Conservation (phyloP, 2,329 filamentous ascomycete species). For the Pleomassaria siparia region DNA sequence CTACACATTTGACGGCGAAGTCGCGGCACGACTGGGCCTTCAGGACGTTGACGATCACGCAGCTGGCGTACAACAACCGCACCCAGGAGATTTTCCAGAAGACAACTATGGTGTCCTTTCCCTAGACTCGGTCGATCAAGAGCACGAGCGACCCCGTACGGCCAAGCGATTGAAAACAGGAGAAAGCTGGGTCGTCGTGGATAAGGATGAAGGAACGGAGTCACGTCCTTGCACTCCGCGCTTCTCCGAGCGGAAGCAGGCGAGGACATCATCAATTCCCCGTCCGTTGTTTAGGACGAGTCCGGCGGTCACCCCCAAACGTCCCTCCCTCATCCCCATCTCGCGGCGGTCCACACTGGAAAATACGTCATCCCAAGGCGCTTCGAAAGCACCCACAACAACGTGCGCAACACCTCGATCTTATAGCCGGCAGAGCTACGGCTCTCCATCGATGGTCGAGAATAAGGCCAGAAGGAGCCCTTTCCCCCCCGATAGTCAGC, state of each 20-base stretch:
- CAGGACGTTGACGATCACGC: constrained; percentile 19
- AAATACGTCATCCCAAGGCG: constrained; percentile 20
- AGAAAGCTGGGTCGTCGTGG: constrained; percentile 53
- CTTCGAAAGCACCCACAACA: constrained; percentile 11
- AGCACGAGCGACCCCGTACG: constrained; percentile 46
- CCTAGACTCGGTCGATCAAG: constrained; percentile 44
- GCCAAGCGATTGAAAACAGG: constrained; percentile 53
- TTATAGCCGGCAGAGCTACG: constrained; percentile 35
- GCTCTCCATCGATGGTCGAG: constrained; percentile 28
- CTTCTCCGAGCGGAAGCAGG: constrained; percentile 31
- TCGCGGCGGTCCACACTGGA: constrained; percentile 42
- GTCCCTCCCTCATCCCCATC: constrained; percentile 48
- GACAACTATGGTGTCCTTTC: constrained; percentile 51
- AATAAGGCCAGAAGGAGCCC: constrained; percentile 27
- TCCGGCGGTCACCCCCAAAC: constrained; percentile 18
- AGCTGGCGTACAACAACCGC: constrained; percentile 34
- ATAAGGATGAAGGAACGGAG: constrained; percentile 53
- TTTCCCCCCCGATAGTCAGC: constrained; percentile 66
- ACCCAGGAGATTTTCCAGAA: constrained; percentile 58
- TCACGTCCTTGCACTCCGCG: constrained; percentile 52
- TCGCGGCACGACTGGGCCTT: constrained; percentile 25
- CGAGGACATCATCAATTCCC: constrained; percentile 37
- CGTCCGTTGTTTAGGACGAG: constrained; percentile 31
- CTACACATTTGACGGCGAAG: constrained; percentile 59
- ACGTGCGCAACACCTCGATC: constrained; percentile 22